Evolutionary conservation across 1,284 basidiomycete genomes (phyloP).

Genomic region (Boletus smithii): DNA sequence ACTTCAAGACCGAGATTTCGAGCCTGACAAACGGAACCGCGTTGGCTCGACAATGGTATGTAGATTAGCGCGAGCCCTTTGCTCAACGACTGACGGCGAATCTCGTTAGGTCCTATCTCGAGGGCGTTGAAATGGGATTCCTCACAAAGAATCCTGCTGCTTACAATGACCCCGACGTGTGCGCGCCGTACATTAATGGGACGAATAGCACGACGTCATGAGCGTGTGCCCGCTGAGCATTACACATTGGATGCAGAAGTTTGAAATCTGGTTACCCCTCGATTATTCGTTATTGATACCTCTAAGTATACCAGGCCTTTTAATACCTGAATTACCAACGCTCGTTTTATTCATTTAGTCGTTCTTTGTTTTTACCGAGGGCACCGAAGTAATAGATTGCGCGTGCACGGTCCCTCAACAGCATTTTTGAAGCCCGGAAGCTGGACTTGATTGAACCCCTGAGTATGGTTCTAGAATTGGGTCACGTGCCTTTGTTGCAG

Average conservation of each 20-base stretch:
- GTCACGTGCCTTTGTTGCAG: no score
- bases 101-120: slow-evolving; percentile 63
- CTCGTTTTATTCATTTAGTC: no score
- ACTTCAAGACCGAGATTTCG: slow-evolving; percentile 68
- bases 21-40: slow-evolving; percentile 43
- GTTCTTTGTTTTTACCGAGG: no score
- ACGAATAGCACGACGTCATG: slow-evolving; percentile 8
- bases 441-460: no score
- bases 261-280: no score
- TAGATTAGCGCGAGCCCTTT: background rate
- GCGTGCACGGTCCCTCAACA: no score
- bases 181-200: slow-evolving; percentile 44
- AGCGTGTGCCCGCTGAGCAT: background rate
- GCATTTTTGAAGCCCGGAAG: no score
- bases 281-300: no score
- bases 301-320: no score
- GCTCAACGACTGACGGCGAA: background rate
- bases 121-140: slow-evolving; percentile 56
- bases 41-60: slow-evolving; percentile 57
- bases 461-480: no score
- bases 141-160: slow-evolving; percentile 60
- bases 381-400: no score
- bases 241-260: background rate
- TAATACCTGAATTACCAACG: no score
- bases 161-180: slow-evolving; percentile 57